Conservation (phyloP, 2,329 filamentous ascomycete species). For the Colletotrichum eleusines region DNA sequence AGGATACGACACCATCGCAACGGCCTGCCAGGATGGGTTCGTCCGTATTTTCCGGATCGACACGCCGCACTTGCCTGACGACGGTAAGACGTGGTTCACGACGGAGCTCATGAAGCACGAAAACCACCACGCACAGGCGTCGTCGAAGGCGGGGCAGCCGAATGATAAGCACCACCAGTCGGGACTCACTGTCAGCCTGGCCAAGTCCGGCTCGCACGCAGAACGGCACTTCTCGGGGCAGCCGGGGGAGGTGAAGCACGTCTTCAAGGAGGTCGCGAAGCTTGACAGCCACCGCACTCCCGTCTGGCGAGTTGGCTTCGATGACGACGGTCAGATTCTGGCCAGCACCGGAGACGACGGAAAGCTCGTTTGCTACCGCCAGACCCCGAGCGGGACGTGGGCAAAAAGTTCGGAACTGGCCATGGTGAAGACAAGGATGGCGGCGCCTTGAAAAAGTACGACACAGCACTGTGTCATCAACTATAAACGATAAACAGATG, state of each 20-base stretch:
- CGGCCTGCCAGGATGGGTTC: constrained; percentile 91
- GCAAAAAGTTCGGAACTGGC: constrained; percentile 70
- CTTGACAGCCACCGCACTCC: constrained; percentile 76
- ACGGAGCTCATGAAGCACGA: constrained; percentile 57
- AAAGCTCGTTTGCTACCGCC: constrained; percentile 71
- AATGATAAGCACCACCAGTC: constrained; percentile 55
- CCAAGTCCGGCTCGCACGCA: constrained; percentile 60
- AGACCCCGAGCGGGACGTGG: constrained; percentile 69
- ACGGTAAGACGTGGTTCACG: constrained; percentile 63
- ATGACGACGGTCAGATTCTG: constrained; percentile 77
- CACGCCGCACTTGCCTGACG: constrained; percentile 64
- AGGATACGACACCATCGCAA: constrained; percentile 90
- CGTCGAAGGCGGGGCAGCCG: constrained; percentile 41
- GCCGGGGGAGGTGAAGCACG: constrained; percentile 75
- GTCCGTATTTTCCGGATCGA: constrained; percentile 89
- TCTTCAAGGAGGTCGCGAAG: constrained; percentile 72
- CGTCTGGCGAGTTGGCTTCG: constrained; percentile 82
- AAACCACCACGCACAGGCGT: constrained; percentile 35
- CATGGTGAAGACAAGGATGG: constrained; percentile 68
- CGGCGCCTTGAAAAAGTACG: constrained; percentile 51
- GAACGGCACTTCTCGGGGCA: constrained; percentile 67
- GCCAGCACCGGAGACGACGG: constrained; percentile 84
- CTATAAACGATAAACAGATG: background rate
- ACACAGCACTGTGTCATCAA: background rate
- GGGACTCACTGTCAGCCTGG: constrained; percentile 65